These are phyloP conservation scores for Barnettozyma pratensis DNA, from an alignment of 805 yeast genomes.

Conservation along the genomic window DNA sequence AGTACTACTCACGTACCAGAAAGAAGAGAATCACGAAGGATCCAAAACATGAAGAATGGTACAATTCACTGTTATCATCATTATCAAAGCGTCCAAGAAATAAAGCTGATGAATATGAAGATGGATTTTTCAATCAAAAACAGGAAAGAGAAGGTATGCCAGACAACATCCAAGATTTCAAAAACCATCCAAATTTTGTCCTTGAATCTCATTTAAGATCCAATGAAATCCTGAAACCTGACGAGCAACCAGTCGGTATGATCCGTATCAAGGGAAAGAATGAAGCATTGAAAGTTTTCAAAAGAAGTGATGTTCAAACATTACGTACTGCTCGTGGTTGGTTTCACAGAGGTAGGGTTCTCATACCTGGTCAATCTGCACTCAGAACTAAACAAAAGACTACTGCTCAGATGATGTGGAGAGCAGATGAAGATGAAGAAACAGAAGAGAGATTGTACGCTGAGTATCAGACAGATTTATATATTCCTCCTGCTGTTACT, in stretches of 20 bases:
- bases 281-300: constrained; percentile 57
- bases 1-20: constrained; percentile 68
- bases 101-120: constrained; percentile 41
- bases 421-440: constrained; percentile 32
- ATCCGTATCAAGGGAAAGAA: constrained; percentile 43
- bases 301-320: constrained; percentile 54
- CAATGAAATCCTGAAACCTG: constrained; percentile 69
- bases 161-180: constrained; percentile 72
- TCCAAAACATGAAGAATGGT: constrained; percentile 55
- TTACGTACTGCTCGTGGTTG: constrained; percentile 78
- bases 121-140: constrained; percentile 53
- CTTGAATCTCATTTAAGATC: constrained; percentile 67
- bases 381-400: constrained; percentile 40
- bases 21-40: constrained; percentile 66
- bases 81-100: constrained; percentile 16
- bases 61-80: constrained; percentile 33
- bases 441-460: constrained; percentile 67
- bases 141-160: constrained; percentile 85
- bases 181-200: constrained; percentile 81
- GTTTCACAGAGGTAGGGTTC: constrained; percentile 74
- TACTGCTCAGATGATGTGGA: constrained; percentile 17
- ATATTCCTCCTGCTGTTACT: constrained; percentile 50
- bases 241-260: constrained; percentile 63
- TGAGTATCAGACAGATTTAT: constrained; percentile 69
- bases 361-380: constrained; percentile 69